phyloP scores from a whole-genome alignment of 2,329 filamentous ascomycete genomes.

The Apiospora hydei region DNA sequence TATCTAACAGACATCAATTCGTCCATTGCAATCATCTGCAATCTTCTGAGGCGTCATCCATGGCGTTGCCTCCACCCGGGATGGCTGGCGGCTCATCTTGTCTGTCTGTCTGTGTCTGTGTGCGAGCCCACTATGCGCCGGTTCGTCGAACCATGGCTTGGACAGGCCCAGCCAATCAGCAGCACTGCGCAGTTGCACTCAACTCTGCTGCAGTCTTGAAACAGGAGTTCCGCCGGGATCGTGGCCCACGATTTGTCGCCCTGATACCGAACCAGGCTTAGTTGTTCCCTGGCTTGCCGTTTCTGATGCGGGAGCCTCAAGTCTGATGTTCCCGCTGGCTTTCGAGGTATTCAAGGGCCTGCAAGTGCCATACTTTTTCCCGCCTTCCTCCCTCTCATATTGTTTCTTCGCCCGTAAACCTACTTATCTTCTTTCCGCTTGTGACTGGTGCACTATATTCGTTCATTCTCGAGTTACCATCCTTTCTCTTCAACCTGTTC shows the following conservation, averaged over 20 bases:
- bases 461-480: conserved; percentile 23
- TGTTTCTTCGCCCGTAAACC: conserved; percentile 28
- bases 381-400: conserved; percentile 21
- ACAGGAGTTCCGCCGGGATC: conserved; percentile 22
- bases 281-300: conserved; percentile 20
- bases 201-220: conserved; percentile 23
- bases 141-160: conserved; percentile 9
- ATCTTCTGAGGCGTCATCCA: background rate
- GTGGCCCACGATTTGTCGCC: conserved; percentile 20
- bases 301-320: conserved; percentile 19
- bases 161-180: conserved; percentile 11
- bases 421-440: conserved; percentile 31
- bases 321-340: conserved; percentile 6
- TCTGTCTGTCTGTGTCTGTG: background rate
- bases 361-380: conserved; percentile 2
- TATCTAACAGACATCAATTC: background rate
- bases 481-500: conserved; percentile 7
- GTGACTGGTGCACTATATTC: conserved; percentile 38
- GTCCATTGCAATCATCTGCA: background rate
- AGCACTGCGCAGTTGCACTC: conserved; percentile 14
- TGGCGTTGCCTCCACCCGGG: background rate
- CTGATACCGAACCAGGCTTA: conserved; percentile 18
- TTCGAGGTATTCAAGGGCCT: background rate
- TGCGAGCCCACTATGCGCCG: conserved; percentile 1
- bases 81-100: background rate